A percentile compares a stretch with the other conserved stretches of the same genome.
phyloP scores from a whole-genome alignment of 1,284 basidiomycete genomes.

The Leccinum ambiguum region DNA sequence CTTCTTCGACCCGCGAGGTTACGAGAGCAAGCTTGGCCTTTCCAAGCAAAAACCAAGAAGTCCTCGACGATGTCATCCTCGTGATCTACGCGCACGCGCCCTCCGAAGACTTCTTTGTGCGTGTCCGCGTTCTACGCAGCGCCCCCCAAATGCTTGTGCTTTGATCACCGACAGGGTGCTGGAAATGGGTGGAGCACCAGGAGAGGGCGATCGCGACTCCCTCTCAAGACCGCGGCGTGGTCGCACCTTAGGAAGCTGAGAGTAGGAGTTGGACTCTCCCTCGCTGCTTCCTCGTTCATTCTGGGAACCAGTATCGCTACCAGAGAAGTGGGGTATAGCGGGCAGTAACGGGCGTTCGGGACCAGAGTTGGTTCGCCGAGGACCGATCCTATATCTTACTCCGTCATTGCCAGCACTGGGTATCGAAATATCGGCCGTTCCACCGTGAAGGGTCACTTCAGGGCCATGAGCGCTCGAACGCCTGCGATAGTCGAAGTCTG shows the following conservation, averaged over 20 bases:
- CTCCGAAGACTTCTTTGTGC: conserved; percentile 69
- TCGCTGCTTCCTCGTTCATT: conserved; percentile 59
- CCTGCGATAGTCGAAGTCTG: conserved; percentile 66
- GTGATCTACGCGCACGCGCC: conserved; percentile 66
- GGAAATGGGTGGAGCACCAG: conserved; percentile 60
- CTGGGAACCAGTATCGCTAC: conserved; percentile 49
- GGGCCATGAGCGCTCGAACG: conserved; percentile 48
- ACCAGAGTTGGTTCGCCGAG: conserved; percentile 47
- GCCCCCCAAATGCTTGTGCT: conserved; percentile 79
- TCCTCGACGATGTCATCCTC: conserved; percentile 66
- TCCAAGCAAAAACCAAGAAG: conserved; percentile 69
- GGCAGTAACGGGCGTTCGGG: conserved; percentile 53
- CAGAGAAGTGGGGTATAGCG: conserved; percentile 49
- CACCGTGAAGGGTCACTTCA: conserved; percentile 67
- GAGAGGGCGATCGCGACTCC: conserved; percentile 71
- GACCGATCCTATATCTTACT: conserved; percentile 56
- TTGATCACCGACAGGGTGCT: conserved; percentile 85
- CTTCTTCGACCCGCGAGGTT: conserved; percentile 87
- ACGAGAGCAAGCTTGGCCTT: conserved; percentile 90
- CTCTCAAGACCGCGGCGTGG: conserved; percentile 46
- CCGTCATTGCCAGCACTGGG: conserved; percentile 47
- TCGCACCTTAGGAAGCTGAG: conserved; percentile 40
- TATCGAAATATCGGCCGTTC: conserved; percentile 69
- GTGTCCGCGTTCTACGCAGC: conserved; percentile 69
- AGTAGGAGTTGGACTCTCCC: conserved; percentile 48